These are phyloP conservation scores for Colletotrichum australisinense DNA, from an alignment of 2,329 filamentous ascomycete genomes.

Conservation along the genomic window DNA sequence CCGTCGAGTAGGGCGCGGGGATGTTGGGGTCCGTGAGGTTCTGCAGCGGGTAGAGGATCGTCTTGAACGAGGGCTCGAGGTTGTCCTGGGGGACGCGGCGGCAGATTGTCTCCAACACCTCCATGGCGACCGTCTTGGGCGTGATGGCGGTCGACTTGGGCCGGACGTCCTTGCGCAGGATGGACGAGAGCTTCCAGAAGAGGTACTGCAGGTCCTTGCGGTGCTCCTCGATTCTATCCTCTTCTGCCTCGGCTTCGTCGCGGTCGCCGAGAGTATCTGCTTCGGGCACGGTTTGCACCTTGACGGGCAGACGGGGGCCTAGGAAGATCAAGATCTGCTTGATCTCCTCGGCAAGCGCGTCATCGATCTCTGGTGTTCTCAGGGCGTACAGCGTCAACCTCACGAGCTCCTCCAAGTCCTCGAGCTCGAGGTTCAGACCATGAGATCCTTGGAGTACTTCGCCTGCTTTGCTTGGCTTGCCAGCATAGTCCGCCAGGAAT, in stretches of 20 bases:
- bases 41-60: conserved; percentile 72
- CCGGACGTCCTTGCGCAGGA: conserved; percentile 80
- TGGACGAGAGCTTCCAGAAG: conserved; percentile 80
- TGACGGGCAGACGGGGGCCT: conserved; percentile 63
- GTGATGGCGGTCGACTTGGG: conserved; percentile 73
- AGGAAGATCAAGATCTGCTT: conserved; percentile 88
- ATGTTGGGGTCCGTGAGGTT: conserved; percentile 87
- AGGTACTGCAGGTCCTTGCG: conserved; percentile 73
- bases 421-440: conserved; percentile 74
- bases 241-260: conserved; percentile 54
- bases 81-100: conserved; percentile 68
- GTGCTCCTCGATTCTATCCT: conserved; percentile 40
- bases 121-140: conserved; percentile 81
- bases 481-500: conserved; percentile 85
- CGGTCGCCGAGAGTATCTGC: conserved; percentile 57
- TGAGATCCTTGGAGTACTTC: conserved; percentile 76
- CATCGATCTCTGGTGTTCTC: conserved; percentile 72
- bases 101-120: conserved; percentile 77
- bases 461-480: conserved; percentile 62
- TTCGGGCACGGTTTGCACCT: conserved; percentile 39
- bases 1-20: conserved; percentile 75
- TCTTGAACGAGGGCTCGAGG: conserved; percentile 72
- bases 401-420: conserved; percentile 72
- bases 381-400: conserved; percentile 64
- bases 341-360: conserved; percentile 81